Evolutionary conservation across 2,329 filamentous ascomycete genomes (phyloP).

Genomic region (Sarocladium kiliense): DNA sequence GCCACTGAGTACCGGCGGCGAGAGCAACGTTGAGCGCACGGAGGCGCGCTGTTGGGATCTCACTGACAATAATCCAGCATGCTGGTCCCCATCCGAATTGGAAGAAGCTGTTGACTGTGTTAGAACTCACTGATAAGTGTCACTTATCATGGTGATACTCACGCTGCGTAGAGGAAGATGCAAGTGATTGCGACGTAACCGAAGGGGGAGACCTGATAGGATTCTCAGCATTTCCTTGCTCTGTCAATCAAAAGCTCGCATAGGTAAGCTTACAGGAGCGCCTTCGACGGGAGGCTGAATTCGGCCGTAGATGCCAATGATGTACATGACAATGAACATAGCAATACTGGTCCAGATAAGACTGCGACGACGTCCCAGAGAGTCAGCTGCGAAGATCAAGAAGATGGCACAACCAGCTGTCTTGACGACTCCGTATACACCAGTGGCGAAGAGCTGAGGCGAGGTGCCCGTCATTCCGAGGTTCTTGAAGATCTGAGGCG

Average conservation of each 20-base stretch:
- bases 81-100: slow-evolving; percentile 67
- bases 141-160: slow-evolving; percentile 15
- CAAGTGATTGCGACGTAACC: slow-evolving; percentile 67
- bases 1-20: slow-evolving; percentile 64
- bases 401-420: slow-evolving; percentile 59
- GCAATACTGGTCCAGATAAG: slow-evolving; percentile 61
- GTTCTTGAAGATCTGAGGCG: slow-evolving; percentile 62
- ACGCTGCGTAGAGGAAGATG: slow-evolving; percentile 65
- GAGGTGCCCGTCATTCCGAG: slow-evolving; percentile 54
- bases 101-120: slow-evolving; percentile 43
- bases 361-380: slow-evolving; percentile 56
- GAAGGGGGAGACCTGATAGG: slow-evolving; percentile 49
- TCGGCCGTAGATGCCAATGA: slow-evolving; percentile 67
- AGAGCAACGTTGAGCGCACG: slow-evolving; percentile 63
- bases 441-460: slow-evolving; percentile 64
- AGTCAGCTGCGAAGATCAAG: slow-evolving; percentile 63
- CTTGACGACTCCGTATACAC: slow-evolving; percentile 70
- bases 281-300: slow-evolving; percentile 52
- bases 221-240: background rate
- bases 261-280: slow-evolving; percentile 27
- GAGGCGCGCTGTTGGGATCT: slow-evolving; percentile 64
- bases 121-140: background rate
- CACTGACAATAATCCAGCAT: slow-evolving; percentile 66
- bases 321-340: slow-evolving; percentile 59
- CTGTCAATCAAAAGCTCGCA: too few species aligned